Evolutionary conservation across 2,329 filamentous ascomycete species (phyloP), one percentile per base, ranked within the genome.

Genomic region (Fusarium palustre): DNA sequence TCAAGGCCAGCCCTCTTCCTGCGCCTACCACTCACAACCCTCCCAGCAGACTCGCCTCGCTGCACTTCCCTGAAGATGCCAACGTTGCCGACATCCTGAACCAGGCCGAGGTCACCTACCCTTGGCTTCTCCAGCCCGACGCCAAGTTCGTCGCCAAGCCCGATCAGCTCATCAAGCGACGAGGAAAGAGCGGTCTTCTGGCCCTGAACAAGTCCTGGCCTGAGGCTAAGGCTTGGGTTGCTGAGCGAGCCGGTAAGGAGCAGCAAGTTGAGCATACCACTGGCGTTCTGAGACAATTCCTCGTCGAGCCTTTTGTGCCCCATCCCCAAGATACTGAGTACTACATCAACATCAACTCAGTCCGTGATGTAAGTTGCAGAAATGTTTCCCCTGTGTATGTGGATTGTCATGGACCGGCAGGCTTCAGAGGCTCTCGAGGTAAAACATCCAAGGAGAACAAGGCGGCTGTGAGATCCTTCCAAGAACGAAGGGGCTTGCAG

Each of bases 311-410:
- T 54, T 98, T 99, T 79, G 94, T 98, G 69, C 96, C 95, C 77
- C 96, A 99, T 84, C 92, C 94, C 71, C 88, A 94, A 77, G 91
- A 94, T 81, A 97, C 95, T 71, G 96, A 99, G 85, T 98, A 98
- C 87, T 99, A 99, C 86, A 97, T 99, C 87, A 97, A 97, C 90
- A 99, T 99, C 87, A 96, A 97, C 89, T 98, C 96, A 70, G 94
- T 97, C 79, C 92, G 96, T 87, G 96, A 98, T 91, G 96, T 98
- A 90, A 90, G 94, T 90, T 67, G 64, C 60, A 54, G 59, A 41
- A 46, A 58, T 73, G 68, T 75, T 71, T 66, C 56, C 56, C 69
- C 66, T 66, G 66, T 70, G 36, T 66, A 46, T 71, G 31, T 64
- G 54, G 54, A 43, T 60, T 50, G 46, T 34, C 48, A 39, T 41